phyloP scores from a whole-genome alignment of 257 asterid species.

The Cruciata laevipes region DNA sequence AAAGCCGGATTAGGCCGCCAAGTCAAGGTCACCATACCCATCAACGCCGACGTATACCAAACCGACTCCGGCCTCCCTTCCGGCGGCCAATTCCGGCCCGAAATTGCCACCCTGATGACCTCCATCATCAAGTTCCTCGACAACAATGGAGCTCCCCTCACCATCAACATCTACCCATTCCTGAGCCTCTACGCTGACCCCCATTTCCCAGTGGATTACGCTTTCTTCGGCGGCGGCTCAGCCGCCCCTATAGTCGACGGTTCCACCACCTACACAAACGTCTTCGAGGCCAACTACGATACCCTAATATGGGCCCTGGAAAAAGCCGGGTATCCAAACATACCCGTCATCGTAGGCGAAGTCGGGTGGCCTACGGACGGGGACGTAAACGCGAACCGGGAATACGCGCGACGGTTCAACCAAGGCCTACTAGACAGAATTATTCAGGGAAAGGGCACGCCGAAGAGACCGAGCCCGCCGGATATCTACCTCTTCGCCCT shows the following conservation, averaged over 20 bases:
- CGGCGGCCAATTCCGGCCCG: conserved; percentile 34
- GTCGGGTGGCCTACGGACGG: conserved; percentile 96
- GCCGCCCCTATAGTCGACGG: conserved; percentile 70
- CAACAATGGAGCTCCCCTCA: conserved; percentile 33
- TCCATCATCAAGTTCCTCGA: conserved; percentile 31
- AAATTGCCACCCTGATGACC: conserved; percentile 29
- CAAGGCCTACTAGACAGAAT: conserved; percentile 64
- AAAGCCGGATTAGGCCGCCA: conserved; percentile 37
- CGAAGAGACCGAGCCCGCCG: conserved; percentile 49
- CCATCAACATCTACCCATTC: conserved; percentile 40
- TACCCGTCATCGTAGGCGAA: conserved; percentile 71
- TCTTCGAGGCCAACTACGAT: conserved; percentile 87
- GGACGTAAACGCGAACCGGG: conserved; percentile 41
- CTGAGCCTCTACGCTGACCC: conserved; percentile 40
- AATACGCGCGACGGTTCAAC: conserved; percentile 61
- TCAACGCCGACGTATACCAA: conserved; percentile 40
- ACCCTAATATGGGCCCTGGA: conserved; percentile 75
- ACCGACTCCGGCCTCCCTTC: conserved; percentile 28
- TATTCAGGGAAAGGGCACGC: conserved; percentile 53
- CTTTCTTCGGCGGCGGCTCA: conserved; percentile 53
- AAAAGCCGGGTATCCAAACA: conserved; percentile 50
- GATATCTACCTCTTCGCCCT: conserved; percentile 59
- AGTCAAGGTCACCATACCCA: conserved; percentile 38
- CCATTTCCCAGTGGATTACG: conserved; percentile 33
- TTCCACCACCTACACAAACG: conserved; percentile 46